A percentile compares a stretch with the other conserved stretches of the same genome.
Conservation (phyloP, 2,329 filamentous ascomycete genomes). For the Penicillium sp. region DNA sequence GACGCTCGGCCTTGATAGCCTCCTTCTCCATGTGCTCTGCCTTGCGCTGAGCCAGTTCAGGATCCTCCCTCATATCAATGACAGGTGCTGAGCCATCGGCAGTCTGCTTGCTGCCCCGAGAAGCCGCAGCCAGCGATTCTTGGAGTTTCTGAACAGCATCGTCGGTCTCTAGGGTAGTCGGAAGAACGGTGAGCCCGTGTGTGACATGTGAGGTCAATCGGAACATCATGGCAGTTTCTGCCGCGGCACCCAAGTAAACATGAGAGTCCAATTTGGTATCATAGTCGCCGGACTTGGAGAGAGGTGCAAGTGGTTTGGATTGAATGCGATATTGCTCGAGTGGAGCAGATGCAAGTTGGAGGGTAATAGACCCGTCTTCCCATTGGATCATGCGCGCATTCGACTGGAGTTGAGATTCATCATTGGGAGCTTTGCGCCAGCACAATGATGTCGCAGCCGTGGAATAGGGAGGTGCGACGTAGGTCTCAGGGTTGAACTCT, state of each 20-base stretch:
- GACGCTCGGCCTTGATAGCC: conserved; percentile 53
- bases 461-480: conserved; percentile 60
- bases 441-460: conserved; percentile 63
- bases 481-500: conserved; percentile 59
- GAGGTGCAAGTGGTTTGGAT: conserved; percentile 57
- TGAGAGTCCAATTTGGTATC: conserved; percentile 58
- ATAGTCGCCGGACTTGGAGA: conserved; percentile 52
- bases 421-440: conserved; percentile 63
- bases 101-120: conserved; percentile 51
- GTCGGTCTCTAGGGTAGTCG: conserved; percentile 56
- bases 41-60: conserved; percentile 58
- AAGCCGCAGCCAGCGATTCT: conserved; percentile 57
- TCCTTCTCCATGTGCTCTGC: conserved; percentile 61
- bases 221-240: conserved; percentile 57
- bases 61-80: conserved; percentile 60
- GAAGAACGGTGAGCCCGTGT: conserved; percentile 56
- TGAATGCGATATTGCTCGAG: conserved; percentile 60
- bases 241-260: conserved; percentile 61
- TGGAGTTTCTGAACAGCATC: conserved; percentile 62
- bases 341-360: conserved; percentile 63
- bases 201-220: conserved; percentile 63
- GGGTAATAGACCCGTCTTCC: conserved; percentile 65
- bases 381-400: conserved; percentile 65
- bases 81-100: conserved; percentile 54
- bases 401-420: conserved; percentile 58